These are phyloP conservation scores for Colletotrichum tabaci DNA, from an alignment of 2,329 filamentous ascomycete genomes.

Conservation along the genomic window DNA sequence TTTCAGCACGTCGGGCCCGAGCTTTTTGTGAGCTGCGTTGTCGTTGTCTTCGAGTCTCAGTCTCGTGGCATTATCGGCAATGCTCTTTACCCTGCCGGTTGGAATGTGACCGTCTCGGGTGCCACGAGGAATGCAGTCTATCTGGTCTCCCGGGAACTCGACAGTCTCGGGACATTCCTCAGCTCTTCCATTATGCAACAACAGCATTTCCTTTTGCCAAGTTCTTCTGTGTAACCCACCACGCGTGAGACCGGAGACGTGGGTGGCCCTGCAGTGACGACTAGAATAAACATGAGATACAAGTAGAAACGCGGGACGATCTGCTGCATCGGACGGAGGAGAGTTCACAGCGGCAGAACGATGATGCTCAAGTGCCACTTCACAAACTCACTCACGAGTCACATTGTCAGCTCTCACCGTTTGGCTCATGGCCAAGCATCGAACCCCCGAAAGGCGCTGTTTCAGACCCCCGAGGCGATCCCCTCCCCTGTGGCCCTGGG, in stretches of 20 bases:
- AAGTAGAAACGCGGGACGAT: conserved; percentile 40
- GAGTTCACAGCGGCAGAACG: not conserved
- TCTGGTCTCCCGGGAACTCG: not conserved
- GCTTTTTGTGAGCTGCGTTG: conserved; percentile 12
- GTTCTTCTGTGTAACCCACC: not conserved
- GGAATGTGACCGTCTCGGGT: conserved; percentile 10
- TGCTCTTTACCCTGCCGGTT: not conserved
- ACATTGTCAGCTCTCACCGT: not conserved
- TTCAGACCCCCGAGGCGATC: conserved; percentile 42
- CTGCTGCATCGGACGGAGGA: conserved; percentile 34
- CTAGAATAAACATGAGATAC: conserved; percentile 15
- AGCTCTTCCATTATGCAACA: not conserved
- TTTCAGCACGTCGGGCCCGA: conserved; percentile 10
- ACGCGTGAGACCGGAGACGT: not conserved
- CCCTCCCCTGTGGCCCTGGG: conserved; percentile 8
- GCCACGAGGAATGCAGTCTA: not conserved
- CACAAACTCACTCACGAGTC: not conserved
- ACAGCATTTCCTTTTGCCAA: not conserved
- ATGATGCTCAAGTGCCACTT: not conserved
- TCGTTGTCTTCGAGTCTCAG: not conserved
- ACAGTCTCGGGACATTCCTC: not conserved
- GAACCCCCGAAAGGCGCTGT: conserved; percentile 30
- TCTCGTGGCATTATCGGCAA: not conserved
- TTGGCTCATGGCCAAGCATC: conserved; percentile 35
- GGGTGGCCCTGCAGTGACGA: conserved; percentile 5